phyloP scores from a whole-genome alignment of 2,329 filamentous ascomycete species.

The Diplodia intermedia region DNA sequence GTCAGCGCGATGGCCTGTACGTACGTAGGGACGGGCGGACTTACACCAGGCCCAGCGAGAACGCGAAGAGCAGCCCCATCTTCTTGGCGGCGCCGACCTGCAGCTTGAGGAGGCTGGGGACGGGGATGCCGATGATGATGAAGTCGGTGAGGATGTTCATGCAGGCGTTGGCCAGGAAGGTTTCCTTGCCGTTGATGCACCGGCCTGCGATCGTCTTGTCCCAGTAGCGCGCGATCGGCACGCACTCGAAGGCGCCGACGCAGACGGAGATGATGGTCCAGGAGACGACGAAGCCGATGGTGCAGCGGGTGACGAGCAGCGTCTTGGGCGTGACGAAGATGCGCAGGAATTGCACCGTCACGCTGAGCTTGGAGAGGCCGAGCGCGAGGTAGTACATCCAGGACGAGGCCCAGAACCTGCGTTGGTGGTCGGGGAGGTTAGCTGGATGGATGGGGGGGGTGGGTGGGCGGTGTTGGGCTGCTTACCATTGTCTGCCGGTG shows the following conservation, averaged over 20 bases:
- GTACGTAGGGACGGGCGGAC: neutral
- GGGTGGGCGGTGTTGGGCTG: too few species aligned
- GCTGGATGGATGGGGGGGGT: too few species aligned
- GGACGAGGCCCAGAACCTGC: constrained; percentile 44
- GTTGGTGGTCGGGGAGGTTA: fast-evolving
- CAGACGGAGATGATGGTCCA: constrained; percentile 39
- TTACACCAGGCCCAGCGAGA: constrained; percentile 20
- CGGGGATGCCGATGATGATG: constrained; percentile 39
- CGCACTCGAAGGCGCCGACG: constrained; percentile 45
- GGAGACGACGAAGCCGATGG: constrained; percentile 27
- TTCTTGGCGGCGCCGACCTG: constrained; percentile 9
- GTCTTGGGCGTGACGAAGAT: constrained; percentile 37
- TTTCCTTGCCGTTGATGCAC: constrained; percentile 37
- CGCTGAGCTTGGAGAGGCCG: constrained; percentile 37
- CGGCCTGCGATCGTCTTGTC: constrained; percentile 38
- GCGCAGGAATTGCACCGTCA: constrained; percentile 37
- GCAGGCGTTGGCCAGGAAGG: constrained; percentile 9
- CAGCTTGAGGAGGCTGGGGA: constrained; percentile 36
- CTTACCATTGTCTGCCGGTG: constrained; percentile 9
- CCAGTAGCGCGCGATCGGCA: constrained; percentile 47
- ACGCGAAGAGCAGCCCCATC: constrained; percentile 9
- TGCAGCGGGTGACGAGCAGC: constrained; percentile 33
- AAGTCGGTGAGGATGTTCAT: constrained; percentile 36
- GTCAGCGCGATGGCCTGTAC: neutral
- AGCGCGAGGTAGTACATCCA: constrained; percentile 46